Evolutionary conservation across 345 rosid genomes (phyloP).

Genomic region (Geranium brycei): DNA sequence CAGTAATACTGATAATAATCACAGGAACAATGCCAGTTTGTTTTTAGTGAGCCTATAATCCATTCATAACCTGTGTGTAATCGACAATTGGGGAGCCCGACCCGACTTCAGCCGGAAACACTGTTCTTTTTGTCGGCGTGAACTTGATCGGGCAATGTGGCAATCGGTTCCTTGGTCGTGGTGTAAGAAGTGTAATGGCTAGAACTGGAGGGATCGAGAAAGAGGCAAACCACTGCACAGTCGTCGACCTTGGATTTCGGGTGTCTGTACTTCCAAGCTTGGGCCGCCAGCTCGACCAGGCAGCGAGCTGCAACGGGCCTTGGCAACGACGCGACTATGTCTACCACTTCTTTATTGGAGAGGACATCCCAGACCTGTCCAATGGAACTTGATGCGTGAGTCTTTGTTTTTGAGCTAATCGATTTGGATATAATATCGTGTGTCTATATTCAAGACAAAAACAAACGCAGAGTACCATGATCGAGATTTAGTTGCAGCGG

Average conservation of each 20-base stretch:
- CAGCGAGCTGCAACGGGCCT: conserved; percentile 6
- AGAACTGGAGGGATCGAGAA: neutral
- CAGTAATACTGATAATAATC: too few species aligned
- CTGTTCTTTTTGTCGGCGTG: neutral
- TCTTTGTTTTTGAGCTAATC: too few species aligned
- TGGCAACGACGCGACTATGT: conserved; percentile 3
- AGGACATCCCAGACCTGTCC: conserved; percentile 11
- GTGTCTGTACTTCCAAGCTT: conserved; percentile 5
- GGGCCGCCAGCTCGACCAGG: conserved; percentile 2
- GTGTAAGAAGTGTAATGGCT: too few species aligned
- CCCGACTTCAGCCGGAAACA: neutral
- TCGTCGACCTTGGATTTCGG: conserved; percentile 10
- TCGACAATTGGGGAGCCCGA: too few species aligned
- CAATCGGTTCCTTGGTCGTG: neutral
- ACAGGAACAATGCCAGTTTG: too few species aligned
- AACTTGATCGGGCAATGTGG: neutral
- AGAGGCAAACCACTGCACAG: conserved; percentile 12
- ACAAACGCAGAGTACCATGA: too few species aligned
- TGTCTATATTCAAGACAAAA: too few species aligned
- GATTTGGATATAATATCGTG: too few species aligned
- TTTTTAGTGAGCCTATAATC: too few species aligned
- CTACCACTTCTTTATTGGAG: conserved; percentile 9
- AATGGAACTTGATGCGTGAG: neutral
- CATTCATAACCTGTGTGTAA: too few species aligned
- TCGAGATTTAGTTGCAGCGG: too few species aligned